Base-by-base conservation (phyloP, 169 alveolate species). In the Sarcocystis neurona region DNA sequence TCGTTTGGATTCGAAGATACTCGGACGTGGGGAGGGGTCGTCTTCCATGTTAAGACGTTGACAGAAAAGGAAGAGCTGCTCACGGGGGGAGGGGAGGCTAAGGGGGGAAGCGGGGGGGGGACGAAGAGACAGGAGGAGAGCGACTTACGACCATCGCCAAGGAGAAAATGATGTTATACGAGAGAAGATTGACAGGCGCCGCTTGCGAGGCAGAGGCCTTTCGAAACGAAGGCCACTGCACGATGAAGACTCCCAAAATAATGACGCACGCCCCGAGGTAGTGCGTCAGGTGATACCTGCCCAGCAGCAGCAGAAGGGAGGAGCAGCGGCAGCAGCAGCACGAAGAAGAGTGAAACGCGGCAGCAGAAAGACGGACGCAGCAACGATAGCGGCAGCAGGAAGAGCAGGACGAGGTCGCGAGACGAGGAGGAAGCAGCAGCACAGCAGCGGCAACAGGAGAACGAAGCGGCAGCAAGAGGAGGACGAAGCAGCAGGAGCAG, bases 161-260 rank as follows among this genome's bases (percentile, higher is more conserved):
- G n/a, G 53, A 43, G 53, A 37, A 72, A 39, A 37, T 72, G 32
- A 30, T 39, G n/a, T 23, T 23, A 37, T 12, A 27, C 32, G 80
- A 72, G 20, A 37, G 32, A 12, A 39, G 32, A 72, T 4, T 15
- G 30, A 18, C 23, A 47, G 53, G 3, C 27, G 80, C 47, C 53
- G 53, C 56, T 37, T 47, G 18, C 53, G 32, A 37, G 53, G 12
- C n/a, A n/a, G 53, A 43, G 53, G 56, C 72, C 34, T 66, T 68
- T 63, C 60, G 74, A 5, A 66, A 43, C 23, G 41, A 79, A 4
- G 92, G 90, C 39, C 85, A 75, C 91, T 92, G 78, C 30, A 89
- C 91, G 5, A 92, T 75, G 37, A 92, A 75, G 50, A 92, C 90
- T 0, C 94, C 94, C 37, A 77, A n/a, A n/a, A 92, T 79, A 77